Conservation (phyloP, 2,329 filamentous ascomycete genomes). For the Phyllosticta paracitricarpa region DNA sequence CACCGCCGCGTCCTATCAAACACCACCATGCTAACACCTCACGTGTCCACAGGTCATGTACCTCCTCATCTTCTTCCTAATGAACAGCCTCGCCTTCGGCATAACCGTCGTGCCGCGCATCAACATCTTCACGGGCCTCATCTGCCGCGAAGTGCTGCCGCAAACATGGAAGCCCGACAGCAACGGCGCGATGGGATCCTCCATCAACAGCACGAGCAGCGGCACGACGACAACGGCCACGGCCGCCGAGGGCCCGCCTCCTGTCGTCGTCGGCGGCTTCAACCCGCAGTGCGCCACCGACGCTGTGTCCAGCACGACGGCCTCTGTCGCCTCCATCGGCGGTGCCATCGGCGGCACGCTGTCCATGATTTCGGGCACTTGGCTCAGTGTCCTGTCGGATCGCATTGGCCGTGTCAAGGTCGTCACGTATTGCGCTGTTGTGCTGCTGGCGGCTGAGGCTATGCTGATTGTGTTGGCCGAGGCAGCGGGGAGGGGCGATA, state of each 20-base stretch:
- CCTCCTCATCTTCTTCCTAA: conserved; percentile 12
- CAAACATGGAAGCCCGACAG: not conserved
- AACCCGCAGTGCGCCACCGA: conserved; percentile 12
- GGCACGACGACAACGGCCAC: not conserved
- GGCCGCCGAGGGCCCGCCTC: not conserved
- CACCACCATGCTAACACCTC: not conserved
- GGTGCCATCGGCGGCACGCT: conserved; percentile 11
- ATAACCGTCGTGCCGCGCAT: conserved; percentile 12
- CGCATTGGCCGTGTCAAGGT: conserved; percentile 11
- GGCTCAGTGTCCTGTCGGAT: conserved; percentile 11
- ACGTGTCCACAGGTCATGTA: conserved; percentile 9
- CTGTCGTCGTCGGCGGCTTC: conserved; percentile 12
- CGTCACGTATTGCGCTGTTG: conserved; percentile 5
- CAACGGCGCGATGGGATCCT: not conserved
- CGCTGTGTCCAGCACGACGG: conserved; percentile 6
- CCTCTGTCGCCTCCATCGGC: conserved; percentile 7
- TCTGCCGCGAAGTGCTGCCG: conserved; percentile 3
- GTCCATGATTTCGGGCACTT: conserved; percentile 7
- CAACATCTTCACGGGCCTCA: conserved; percentile 9
- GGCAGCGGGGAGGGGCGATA: not conserved
- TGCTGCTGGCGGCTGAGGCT: conserved; percentile 6
- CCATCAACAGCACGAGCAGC: not conserved
- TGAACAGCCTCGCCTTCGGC: conserved; percentile 13
- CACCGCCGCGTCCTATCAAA: not conserved
- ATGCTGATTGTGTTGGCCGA: conserved; percentile 8